phyloP scores from a whole-genome alignment of 2,329 filamentous ascomycete species.

The Talaromyces verruculosus region DNA sequence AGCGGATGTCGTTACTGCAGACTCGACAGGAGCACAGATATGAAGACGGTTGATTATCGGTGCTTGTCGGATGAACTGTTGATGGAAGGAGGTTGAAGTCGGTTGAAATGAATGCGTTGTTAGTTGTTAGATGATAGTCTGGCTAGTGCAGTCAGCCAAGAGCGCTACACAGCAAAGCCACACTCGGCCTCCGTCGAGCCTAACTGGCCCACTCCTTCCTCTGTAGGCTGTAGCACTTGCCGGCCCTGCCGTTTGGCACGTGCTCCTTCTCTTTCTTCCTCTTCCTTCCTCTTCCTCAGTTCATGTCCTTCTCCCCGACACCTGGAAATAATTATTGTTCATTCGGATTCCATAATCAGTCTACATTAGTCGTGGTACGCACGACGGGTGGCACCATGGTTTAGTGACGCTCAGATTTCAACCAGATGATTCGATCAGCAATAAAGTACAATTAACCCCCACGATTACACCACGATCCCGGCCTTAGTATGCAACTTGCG shows the following conservation, averaged over 20 bases:
- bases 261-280: neutral
- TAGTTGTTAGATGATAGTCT: neutral
- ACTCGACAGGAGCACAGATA: neutral
- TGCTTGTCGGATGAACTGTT: neutral
- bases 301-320: too few species aligned
- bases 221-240: neutral
- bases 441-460: neutral
- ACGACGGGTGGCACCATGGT: neutral
- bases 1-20: neutral
- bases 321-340: neutral
- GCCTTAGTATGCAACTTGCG: neutral
- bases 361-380: neutral
- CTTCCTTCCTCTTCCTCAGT: too few species aligned
- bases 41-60: neutral
- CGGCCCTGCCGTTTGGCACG: neutral
- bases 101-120: conserved; percentile 2
- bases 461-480: conserved; percentile 8
- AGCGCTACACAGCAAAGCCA: conserved; percentile 15
- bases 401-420: neutral
- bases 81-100: conserved; percentile 12
- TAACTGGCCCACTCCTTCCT: neutral
- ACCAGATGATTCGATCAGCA: neutral
- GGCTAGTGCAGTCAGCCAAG: neutral
- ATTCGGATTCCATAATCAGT: neutral
- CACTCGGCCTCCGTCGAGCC: conserved; percentile 9